Evolutionary conservation across 805 yeast genomes (phyloP).

Genomic region (Pichia kluyveri): DNA sequence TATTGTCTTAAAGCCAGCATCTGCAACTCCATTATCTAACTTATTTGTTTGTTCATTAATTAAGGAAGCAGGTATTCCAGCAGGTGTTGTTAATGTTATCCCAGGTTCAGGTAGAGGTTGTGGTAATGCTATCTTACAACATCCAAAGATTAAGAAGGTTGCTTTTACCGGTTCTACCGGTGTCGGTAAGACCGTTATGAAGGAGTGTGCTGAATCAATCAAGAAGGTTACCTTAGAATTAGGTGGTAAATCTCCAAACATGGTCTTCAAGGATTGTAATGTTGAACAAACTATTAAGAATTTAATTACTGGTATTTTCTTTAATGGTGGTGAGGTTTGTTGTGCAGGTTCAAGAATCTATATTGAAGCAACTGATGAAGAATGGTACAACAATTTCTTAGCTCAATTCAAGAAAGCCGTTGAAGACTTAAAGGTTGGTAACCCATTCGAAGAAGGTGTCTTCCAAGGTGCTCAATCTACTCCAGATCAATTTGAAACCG

Average conservation of each 20-base stretch:
- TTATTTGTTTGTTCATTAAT: conserved; percentile 51
- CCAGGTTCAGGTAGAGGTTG: conserved; percentile 69
- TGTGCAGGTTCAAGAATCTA: conserved; percentile 76
- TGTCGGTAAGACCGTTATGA: conserved; percentile 64
- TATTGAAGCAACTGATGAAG: conserved; percentile 52
- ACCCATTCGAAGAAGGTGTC: conserved; percentile 59
- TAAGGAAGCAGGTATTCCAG: conserved; percentile 63
- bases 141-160: conserved; percentile 62
- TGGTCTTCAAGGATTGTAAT: conserved; percentile 64
- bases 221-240: conserved; percentile 75
- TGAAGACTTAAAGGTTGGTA: conserved; percentile 58
- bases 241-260: conserved; percentile 79
- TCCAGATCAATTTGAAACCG: conserved; percentile 58
- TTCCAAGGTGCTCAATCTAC: conserved; percentile 78
- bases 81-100: conserved; percentile 66
- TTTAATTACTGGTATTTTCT: conserved; percentile 61
- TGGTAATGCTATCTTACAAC: conserved; percentile 63
- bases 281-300: conserved; percentile 39
- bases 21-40: conserved; percentile 69
- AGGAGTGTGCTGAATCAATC: conserved; percentile 60
- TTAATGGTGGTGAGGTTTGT: conserved; percentile 78
- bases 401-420: conserved; percentile 49
- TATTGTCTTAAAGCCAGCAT: conserved; percentile 65
- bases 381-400: conserved; percentile 48
- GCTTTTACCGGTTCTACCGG: conserved; percentile 81